Conservation (phyloP, 2,329 filamentous ascomycete genomes). For the Aureobasidium uvarum region DNA sequence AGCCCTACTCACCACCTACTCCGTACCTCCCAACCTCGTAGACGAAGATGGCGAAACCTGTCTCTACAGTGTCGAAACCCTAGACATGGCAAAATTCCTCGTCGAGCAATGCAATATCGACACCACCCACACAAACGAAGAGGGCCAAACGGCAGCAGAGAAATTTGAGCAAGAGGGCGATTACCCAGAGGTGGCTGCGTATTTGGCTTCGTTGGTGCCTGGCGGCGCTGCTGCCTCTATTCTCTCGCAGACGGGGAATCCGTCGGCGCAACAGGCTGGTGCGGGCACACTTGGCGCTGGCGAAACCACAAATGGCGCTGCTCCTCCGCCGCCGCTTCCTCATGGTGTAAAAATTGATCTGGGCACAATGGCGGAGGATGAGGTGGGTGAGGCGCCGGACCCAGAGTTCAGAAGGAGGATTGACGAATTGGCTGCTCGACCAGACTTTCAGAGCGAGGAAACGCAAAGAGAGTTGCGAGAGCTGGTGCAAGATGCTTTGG, state of each 20-base stretch:
- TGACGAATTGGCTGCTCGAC: conserved; percentile 78
- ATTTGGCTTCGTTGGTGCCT: conserved; percentile 52
- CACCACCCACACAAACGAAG: conserved; percentile 62
- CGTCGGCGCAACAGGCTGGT: conserved; percentile 34
- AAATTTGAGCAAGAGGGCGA: conserved; percentile 78
- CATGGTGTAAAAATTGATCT: conserved; percentile 75
- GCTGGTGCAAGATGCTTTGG: conserved; percentile 78
- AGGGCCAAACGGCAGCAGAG: conserved; percentile 76
- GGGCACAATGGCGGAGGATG: conserved; percentile 64
- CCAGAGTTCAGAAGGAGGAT: conserved; percentile 82
- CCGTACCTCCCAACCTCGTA: conserved; percentile 73
- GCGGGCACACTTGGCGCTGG: conserved; percentile 37
- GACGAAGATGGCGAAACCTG: conserved; percentile 94
- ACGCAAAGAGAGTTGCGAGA: conserved; percentile 76
- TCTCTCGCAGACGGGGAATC: conserved; percentile 34
- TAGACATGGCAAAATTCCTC: conserved; percentile 72
- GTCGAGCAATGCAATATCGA: conserved; percentile 80
- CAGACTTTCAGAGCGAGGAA: conserved; percentile 77
- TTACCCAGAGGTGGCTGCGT: conserved; percentile 70
- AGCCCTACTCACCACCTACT: conserved; percentile 57
- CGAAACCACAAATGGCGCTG: conserved; percentile 32
- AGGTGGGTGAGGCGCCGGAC: conserved; percentile 63
- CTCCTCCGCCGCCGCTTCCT: conserved; percentile 63
- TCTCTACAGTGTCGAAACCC: conserved; percentile 85
- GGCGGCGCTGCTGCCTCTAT: conserved; percentile 31